A percentile compares a stretch with the other conserved stretches of the same genome.
phyloP scores from a whole-genome alignment of 23 red algal genomes.

The Cyanidioschyzon merolae region DNA sequence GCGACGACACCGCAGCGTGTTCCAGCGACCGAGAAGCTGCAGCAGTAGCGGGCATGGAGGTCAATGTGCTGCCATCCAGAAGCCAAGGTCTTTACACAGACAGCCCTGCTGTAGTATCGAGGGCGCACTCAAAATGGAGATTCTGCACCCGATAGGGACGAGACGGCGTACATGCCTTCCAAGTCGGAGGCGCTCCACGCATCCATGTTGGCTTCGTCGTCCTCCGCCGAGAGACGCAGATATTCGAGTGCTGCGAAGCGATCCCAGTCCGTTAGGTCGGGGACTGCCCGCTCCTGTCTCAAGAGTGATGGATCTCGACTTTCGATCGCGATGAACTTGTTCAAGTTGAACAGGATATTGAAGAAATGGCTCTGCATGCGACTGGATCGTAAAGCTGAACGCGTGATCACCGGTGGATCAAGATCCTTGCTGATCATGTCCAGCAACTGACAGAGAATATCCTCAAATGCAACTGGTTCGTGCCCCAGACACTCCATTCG shows the following conservation, averaged over 20 bases:
- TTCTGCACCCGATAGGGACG: background rate
- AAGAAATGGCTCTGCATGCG: constrained; percentile 76
- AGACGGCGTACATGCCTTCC: background rate
- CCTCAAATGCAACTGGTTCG: constrained; percentile 79
- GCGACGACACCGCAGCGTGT: too few species aligned
- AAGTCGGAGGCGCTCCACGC: background rate
- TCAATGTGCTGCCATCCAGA: too few species aligned
- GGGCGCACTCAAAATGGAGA: constrained; percentile 9
- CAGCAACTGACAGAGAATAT: constrained; percentile 94
- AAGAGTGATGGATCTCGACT: constrained; percentile 61
- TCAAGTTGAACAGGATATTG: constrained; percentile 98
- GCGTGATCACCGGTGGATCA: constrained; percentile 50
- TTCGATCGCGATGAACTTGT: constrained; percentile 98
- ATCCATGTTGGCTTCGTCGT: constrained; percentile 61
- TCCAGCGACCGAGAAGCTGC: too few species aligned
- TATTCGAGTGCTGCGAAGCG: constrained; percentile 97
- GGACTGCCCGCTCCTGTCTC: constrained; percentile 67
- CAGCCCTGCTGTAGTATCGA: too few species aligned
- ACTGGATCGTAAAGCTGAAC: constrained; percentile 45
- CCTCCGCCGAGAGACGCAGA: constrained; percentile 73
- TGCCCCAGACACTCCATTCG: constrained; percentile 99
- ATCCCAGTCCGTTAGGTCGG: constrained; percentile 97
- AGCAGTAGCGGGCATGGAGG: too few species aligned
- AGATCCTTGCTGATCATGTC: constrained; percentile 89
- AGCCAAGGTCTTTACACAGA: too few species aligned